Base-by-base conservation (phyloP, 2,329 filamentous ascomycete species). In the Curvularia spicifera region DNA sequence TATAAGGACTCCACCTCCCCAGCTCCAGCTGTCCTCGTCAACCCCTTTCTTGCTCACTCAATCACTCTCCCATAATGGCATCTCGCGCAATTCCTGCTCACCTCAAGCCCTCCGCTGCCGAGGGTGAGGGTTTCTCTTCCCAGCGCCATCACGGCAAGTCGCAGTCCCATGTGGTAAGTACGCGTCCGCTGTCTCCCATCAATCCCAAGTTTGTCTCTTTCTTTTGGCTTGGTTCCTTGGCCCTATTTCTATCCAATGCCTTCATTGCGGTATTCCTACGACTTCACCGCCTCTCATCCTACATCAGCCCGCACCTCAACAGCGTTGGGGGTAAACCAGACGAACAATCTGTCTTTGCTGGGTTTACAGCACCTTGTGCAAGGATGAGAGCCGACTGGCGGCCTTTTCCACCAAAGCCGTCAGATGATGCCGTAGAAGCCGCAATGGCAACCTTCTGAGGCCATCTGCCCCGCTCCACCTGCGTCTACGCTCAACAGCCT, bases 141-240 rank as follows among this genome's bases (percentile, higher is more conserved):
- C 83, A 84, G 69, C 87, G 88, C 76, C 91, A 91, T 76, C 90
- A 93, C 79, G 90, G 90, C 81, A 93, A 93, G 86, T 90, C 89
- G 69, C 89, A 90, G 78, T 92, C 89, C 61, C 90, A 93, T 80
- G 91, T 93, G 87, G 90, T 90, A 81, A 87, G 90, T 88, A 57
- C 39, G 22, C 37, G 47, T 39, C n/a, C 6, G 24, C 24, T 26
- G 24, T 43, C 39, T 53, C 13, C 53, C 28, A 5, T 29, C 26
- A 4, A 26, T 6, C 24, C 6, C 24, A 4, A 4, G 24, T 29
- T 22, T 60, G 39, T 53, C 42, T 26, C 12, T 39, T 46, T 24
- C 29, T 40, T 44, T 35, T 26, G 15, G 13, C 33, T 35, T 20
- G 8, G 13, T 15, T 43, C n/a, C 12, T 28, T n/a, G 18, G 18